These are phyloP conservation scores for Beta vulgaris DNA, from an alignment of 148 eudicot genomes.

Conservation along the genomic window DNA sequence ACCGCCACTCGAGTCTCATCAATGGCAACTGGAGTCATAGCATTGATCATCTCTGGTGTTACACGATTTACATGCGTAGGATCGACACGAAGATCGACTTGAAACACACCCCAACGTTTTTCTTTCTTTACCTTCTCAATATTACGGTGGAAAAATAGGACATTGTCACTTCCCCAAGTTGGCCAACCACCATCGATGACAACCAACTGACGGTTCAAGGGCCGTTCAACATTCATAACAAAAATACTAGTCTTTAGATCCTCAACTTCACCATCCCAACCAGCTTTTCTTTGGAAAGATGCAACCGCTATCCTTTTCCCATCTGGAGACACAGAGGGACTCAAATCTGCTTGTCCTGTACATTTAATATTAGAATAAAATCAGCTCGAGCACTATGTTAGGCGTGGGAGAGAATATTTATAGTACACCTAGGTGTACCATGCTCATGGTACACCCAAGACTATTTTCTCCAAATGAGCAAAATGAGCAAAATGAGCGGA, in stretches of 20 bases:
- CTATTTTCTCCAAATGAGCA: too few species aligned
- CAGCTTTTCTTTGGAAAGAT: constrained; percentile 15
- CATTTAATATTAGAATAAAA: too few species aligned
- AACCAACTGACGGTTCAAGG: constrained; percentile 10
- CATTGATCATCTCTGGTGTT: too few species aligned
- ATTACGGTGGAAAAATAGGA: constrained; percentile 25
- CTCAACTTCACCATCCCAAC: constrained; percentile 24
- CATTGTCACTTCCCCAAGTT: constrained; percentile 20
- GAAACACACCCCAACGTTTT: constrained; percentile 24
- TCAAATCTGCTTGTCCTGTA: constrained; percentile 19
- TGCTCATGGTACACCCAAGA: too few species aligned
- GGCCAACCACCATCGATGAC: constrained; percentile 27
- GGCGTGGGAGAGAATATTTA: too few species aligned
- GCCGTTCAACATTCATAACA: constrained; percentile 19
- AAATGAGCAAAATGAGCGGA: too few species aligned
- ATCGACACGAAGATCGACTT: background rate
- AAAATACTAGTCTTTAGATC: constrained; percentile 16
- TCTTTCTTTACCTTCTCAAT: background rate
- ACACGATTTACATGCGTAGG: background rate
- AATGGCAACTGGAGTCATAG: constrained; percentile 10
- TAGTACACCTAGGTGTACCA: too few species aligned
- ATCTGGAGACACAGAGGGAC: constrained; percentile 18
- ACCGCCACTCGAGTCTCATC: constrained; percentile 8
- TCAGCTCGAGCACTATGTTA: too few species aligned
- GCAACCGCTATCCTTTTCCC: constrained; percentile 22